Evolutionary conservation across 1,284 basidiomycete genomes (phyloP).

Genomic region (Ganoderma sinense): DNA sequence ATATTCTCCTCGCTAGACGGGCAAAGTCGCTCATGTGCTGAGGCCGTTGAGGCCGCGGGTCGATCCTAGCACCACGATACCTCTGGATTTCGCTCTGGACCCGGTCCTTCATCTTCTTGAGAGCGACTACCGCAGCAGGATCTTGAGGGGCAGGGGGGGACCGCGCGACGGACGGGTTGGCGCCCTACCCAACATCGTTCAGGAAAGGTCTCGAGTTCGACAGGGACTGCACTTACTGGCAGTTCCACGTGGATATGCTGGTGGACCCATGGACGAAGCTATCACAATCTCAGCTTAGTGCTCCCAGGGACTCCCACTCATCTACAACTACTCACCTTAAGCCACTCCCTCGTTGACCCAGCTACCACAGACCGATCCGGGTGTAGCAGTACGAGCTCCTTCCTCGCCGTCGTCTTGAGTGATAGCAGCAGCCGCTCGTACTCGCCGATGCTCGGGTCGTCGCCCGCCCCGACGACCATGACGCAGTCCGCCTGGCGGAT

Average conservation of each 20-base stretch:
- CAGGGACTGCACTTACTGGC: conserved; percentile 55
- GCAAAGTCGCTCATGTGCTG: conserved; percentile 94
- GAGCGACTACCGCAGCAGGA: conserved; percentile 87
- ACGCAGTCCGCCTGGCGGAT: conserved; percentile 97
- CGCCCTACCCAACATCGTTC: conserved; percentile 50
- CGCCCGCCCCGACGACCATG: conserved; percentile 94
- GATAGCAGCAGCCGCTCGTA: conserved; percentile 92
- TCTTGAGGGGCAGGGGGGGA: conserved; percentile 68
- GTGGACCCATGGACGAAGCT: conserved; percentile 95
- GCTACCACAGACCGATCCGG: conserved; percentile 90
- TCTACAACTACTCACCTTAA: conserved; percentile 69
- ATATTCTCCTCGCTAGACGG: conserved; percentile 89
- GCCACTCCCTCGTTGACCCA: conserved; percentile 95
- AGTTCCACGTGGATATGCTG: conserved; percentile 93
- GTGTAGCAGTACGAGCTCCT: conserved; percentile 95
- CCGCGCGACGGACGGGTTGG: conserved; percentile 73
- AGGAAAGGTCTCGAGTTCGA: neutral
- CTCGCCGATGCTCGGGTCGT: conserved; percentile 90
- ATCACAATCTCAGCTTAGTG: conserved; percentile 7
- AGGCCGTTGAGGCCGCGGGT: conserved; percentile 75
- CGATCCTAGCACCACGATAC: conserved; percentile 78
- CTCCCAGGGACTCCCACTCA: neutral
- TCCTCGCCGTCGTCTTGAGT: conserved; percentile 97
- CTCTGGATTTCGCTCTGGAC: conserved; percentile 91
- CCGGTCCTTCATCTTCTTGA: conserved; percentile 91